Percentiles rank a stretch among this genome's conserved stretches.
Evolutionary conservation across 2,329 filamentous ascomycete genomes (phyloP).

Genomic region (Aspergillus tubingensis): DNA sequence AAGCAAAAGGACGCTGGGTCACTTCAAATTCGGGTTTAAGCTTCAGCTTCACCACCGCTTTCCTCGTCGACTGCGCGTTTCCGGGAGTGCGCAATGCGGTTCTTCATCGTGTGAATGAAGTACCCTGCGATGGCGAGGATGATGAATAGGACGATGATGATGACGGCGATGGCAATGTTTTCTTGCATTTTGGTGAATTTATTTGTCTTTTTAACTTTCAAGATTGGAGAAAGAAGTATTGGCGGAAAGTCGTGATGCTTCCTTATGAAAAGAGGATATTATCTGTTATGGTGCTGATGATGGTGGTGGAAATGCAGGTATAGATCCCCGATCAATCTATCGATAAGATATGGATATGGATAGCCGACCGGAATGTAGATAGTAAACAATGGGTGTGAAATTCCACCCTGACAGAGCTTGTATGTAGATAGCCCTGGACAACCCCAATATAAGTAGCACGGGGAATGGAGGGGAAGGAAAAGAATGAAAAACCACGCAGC

Average conservation of each 20-base stretch:
- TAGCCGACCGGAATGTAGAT: neutral
- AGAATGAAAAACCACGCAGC: neutral
- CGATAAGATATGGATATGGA: neutral
- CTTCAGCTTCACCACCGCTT: conserved; percentile 28
- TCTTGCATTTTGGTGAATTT: conserved; percentile 36
- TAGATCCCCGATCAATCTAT: neutral
- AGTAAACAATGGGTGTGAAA: neutral
- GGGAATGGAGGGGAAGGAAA: conserved; percentile 2
- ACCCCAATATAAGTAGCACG: conserved; percentile 7
- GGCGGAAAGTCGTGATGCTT: too few species aligned
- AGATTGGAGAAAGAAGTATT: neutral
- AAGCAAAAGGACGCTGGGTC: too few species aligned
- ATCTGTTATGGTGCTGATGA: too few species aligned
- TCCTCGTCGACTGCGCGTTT: conserved; percentile 36
- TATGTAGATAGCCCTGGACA: neutral
- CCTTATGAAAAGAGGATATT: neutral
- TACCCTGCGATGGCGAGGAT: conserved; percentile 47
- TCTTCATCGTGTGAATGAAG: conserved; percentile 37
- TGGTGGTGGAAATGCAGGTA: too few species aligned
- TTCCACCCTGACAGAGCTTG: neutral
- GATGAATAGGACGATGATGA: conserved; percentile 52
- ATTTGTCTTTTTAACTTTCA: neutral
- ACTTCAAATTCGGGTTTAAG: too few species aligned
- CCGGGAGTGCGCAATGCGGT: conserved; percentile 35
- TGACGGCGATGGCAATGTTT: conserved; percentile 53